These are phyloP conservation scores for Graphilbum ipis-grandicollis DNA, from an alignment of 2,329 filamentous ascomycete species.

Conservation along the genomic window DNA sequence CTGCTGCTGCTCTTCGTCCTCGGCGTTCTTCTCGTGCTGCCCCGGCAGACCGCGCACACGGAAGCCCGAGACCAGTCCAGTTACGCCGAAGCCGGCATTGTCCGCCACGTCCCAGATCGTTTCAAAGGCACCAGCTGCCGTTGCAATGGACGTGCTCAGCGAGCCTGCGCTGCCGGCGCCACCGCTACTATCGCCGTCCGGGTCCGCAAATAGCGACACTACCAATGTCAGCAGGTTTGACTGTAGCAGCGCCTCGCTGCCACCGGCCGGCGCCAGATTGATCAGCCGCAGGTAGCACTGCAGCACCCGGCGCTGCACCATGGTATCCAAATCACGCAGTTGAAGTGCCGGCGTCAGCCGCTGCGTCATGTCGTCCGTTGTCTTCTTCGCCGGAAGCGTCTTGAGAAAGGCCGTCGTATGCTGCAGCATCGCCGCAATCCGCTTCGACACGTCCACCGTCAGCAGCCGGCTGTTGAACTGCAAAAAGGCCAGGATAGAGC, in stretches of 20 bases:
- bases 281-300: slow-evolving; percentile 91
- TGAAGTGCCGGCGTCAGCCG: slow-evolving; percentile 73
- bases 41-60: slow-evolving; percentile 53
- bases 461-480: slow-evolving; percentile 84
- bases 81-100: slow-evolving; percentile 88
- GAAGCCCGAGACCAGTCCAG: slow-evolving; percentile 66
- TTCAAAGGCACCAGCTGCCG: slow-evolving; percentile 76
- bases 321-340: slow-evolving; percentile 74
- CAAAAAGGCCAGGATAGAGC: slow-evolving; percentile 80
- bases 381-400: slow-evolving; percentile 67
- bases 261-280: slow-evolving; percentile 69
- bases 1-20: slow-evolving; percentile 11
- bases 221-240: slow-evolving; percentile 82
- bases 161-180: not conserved
- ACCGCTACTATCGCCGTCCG: slow-evolving; percentile 62
- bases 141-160: slow-evolving; percentile 79
- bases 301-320: slow-evolving; percentile 82
- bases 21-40: slow-evolving; percentile 36
- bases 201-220: slow-evolving; percentile 82
- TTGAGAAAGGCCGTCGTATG: slow-evolving; percentile 85
- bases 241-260: slow-evolving; percentile 72
- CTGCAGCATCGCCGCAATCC: slow-evolving; percentile 85
- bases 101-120: slow-evolving; percentile 90
- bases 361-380: slow-evolving; percentile 77
- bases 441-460: slow-evolving; percentile 84